A percentile compares a stretch with the other conserved stretches of the same genome.
These are phyloP conservation scores for Alternaria viburni DNA, from an alignment of 2,329 filamentous ascomycete genomes.

Conservation along the genomic window DNA sequence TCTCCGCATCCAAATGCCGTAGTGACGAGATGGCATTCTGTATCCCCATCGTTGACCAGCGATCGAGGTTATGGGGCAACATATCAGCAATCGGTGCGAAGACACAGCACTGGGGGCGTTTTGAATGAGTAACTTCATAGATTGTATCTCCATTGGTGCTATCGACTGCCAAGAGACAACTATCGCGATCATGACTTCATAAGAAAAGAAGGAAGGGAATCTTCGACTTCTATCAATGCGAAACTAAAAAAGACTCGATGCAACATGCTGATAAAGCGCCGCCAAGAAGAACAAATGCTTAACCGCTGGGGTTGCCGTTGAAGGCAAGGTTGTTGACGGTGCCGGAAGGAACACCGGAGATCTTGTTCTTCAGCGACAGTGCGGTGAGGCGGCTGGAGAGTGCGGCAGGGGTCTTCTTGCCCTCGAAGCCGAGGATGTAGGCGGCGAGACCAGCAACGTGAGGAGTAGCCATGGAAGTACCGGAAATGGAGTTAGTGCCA, in stretches of 20 bases:
- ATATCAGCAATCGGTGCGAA: no score
- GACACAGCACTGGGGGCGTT: not conserved
- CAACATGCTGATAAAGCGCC: not conserved
- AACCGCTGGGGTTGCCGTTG: slow-evolving; percentile 54
- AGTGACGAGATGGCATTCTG: not conserved
- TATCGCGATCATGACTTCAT: slow-evolving; percentile 9
- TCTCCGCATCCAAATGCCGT: not conserved
- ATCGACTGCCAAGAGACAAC: not conserved
- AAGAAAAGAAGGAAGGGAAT: slow-evolving; percentile 6
- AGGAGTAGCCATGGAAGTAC: slow-evolving; percentile 72
- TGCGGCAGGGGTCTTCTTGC: slow-evolving; percentile 53
- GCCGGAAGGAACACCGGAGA: slow-evolving; percentile 52
- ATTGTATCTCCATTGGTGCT: slow-evolving; percentile 4
- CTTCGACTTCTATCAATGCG: not conserved
- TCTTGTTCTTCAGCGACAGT: slow-evolving; percentile 51
- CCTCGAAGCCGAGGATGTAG: slow-evolving; percentile 66
- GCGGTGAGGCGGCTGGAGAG: slow-evolving; percentile 57
- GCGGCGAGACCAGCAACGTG: slow-evolving; percentile 74
- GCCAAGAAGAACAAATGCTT: slow-evolving; percentile 1
- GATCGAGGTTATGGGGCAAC: not conserved
- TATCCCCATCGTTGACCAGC: not conserved
- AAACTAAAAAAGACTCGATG: not conserved
- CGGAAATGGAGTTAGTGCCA: slow-evolving; percentile 59
- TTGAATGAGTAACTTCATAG: not conserved
- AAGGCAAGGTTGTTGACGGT: slow-evolving; percentile 63